phyloP scores from a whole-genome alignment of 2,329 filamentous ascomycete species.

The Westerdykella aurantiaca region DNA sequence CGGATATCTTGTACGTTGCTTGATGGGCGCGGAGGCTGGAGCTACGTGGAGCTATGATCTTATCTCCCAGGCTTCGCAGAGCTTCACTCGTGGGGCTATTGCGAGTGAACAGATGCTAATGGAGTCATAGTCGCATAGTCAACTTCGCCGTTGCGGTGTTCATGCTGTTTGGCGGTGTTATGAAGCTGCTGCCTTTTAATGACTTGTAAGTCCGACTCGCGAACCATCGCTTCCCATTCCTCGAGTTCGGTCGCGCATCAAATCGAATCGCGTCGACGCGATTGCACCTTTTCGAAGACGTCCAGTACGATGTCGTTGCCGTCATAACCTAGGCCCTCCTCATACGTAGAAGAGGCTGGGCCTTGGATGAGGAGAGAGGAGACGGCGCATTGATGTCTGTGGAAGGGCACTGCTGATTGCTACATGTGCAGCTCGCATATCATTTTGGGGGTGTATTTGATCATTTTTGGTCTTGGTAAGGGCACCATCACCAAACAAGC shows the following conservation, averaged over 20 bases:
- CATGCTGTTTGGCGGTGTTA: slow-evolving; percentile 79
- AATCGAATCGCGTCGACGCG: not conserved
- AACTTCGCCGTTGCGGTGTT: slow-evolving; percentile 84
- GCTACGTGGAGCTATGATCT: slow-evolving; percentile 1
- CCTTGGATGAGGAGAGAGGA: too few relatives aligned
- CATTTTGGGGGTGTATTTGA: slow-evolving; percentile 79
- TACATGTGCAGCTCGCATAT: slow-evolving; percentile 54
- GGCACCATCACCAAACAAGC: not conserved
- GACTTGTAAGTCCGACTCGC: slow-evolving; percentile 38
- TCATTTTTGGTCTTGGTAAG: slow-evolving; percentile 82
- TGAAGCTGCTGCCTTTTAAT: slow-evolving; percentile 57
- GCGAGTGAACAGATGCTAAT: slow-evolving; percentile 12
- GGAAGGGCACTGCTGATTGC: slow-evolving; percentile 15
- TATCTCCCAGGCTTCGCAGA: slow-evolving; percentile 1
- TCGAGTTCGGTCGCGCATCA: not conserved
- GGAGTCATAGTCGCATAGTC: slow-evolving; percentile 69
- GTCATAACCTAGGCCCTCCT: not conserved
- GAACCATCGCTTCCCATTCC: not conserved
- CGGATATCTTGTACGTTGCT: slow-evolving; percentile 75
- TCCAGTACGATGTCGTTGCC: too few relatives aligned
- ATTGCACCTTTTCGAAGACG: not conserved
- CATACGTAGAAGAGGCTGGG: too few relatives aligned
- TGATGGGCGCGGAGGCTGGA: slow-evolving; percentile 10
- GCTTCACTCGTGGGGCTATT: not conserved
- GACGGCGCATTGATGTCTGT: too few relatives aligned